Base-by-base conservation (phyloP, 2,329 filamentous ascomycete species). In the Fusarium redolens region DNA sequence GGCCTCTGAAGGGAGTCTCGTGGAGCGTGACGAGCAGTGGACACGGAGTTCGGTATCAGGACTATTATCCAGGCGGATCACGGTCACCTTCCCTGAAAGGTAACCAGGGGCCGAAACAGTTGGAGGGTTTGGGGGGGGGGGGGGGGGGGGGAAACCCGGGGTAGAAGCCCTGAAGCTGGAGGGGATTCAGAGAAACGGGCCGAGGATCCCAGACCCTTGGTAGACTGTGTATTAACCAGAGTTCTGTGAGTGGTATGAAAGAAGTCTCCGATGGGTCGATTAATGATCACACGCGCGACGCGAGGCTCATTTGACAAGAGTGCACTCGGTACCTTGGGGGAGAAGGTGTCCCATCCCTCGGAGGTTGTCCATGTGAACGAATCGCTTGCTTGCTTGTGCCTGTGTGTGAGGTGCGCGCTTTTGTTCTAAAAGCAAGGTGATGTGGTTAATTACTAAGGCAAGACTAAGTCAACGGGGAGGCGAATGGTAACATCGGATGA, bases 191-290 rank as follows among this genome's bases (percentile, higher is more conserved):
- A 64, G 74, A 67, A 52, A 65, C 75, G 75, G 75, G 66, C 75
- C 75, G 75, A 77, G 72, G 56, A 77, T 77, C 75, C 75, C 71
- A 57, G 71, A 73, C 61, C 69, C 72, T 68, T 60, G 72, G 57
- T 30, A 54, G 69, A 59, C 28, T 41, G 69, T 61, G 33, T 54
- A 67, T 68, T 64, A 69, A 65, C 51, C 61, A 71, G 68, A 68
- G 68, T 60, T 68, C 50, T 63, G 50, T 59, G 71, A 59, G 67
- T 60, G 72, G 71, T 62, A 68, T 65, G 52, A 48, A 51, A 69
- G 41, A 71, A 72, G 66, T 48, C 43, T 50, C 64, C 60, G 64
- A 74, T 74, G 71, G 68, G 71, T 68, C 71, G 71, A 69, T 72
- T 61, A 38, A 69, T 74, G 71, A 74, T 74, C 71, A 74, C 71